Conservation (phyloP, 352 stramenopile species). For the Phytophthora sansomeana region DNA sequence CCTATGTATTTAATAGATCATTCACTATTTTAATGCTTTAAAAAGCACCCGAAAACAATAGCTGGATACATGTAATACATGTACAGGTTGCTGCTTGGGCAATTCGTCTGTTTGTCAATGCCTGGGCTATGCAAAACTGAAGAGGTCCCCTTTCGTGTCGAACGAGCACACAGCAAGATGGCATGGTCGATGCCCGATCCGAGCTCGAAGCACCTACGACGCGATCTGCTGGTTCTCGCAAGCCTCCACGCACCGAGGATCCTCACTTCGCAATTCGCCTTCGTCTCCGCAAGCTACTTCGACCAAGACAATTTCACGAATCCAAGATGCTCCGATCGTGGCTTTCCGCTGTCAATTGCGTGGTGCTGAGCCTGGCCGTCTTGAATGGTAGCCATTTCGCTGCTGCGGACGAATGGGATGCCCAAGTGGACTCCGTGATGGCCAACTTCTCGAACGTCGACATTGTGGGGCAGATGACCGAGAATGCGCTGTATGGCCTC, state of each 20-base stretch:
- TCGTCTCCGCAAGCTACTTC: not conserved
- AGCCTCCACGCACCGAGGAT: not conserved
- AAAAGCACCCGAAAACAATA: no score
- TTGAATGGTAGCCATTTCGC: conserved; percentile 2
- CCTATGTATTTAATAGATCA: no score
- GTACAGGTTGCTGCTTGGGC: no score
- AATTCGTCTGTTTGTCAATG: not conserved
- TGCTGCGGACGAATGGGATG: conserved; percentile 21
- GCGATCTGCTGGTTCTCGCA: conserved; percentile 15
- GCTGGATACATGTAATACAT: no score
- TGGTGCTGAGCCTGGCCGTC: no score
- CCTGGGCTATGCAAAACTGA: conserved; percentile 10
- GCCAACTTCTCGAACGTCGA: conserved; percentile 23
- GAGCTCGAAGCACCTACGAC: not conserved
- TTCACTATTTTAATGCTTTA: no score
- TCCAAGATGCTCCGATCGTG: conserved; percentile 18
- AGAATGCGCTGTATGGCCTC: conserved; percentile 24
- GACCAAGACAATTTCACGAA: not conserved
- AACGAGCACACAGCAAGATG: conserved; percentile 15
- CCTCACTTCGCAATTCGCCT: conserved; percentile 16
- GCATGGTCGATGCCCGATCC: not conserved
- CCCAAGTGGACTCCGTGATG: conserved; percentile 21
- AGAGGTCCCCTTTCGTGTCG: conserved; percentile 21
- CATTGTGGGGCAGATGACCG: conserved; percentile 30
- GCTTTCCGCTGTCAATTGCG: conserved; percentile 6